Base-by-base conservation (phyloP, 1,284 basidiomycete genomes). In the Ganoderma boninense region DNA sequence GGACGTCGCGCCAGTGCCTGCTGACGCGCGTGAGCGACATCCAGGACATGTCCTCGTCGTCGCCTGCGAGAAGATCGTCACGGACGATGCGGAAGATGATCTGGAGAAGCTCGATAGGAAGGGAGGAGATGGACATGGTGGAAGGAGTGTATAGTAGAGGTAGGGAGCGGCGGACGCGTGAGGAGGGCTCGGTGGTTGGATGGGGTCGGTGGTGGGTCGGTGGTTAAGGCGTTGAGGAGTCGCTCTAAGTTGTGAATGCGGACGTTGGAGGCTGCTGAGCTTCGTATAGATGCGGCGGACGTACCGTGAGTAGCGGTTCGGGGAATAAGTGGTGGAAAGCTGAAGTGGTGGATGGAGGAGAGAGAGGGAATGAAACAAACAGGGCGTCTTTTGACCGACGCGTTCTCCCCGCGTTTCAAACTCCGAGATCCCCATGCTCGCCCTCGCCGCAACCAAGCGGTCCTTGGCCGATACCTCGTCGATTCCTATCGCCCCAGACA, bases 11-110 rank as follows among this genome's bases (percentile, higher is more conserved):
- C 61, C 61, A 62, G 23, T 20, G 5, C 23, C 18, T 26, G 29
- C 61, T 29, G 61, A 62, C 61, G 61, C 43, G 2, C 43, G 42
- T 14, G 7, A 62, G 42, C 18, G 18, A 26, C n/a, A 38, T 44
- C 61, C 61, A 62, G 11, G 42, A 46, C 61, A 62, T 62, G 26
- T 62, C 29, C 14, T 43, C 23, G 4, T 62, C 40, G 40, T 62
- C 18, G 13, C 4, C 11, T 13, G 29, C 23, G 8, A 62, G n/a
- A 11, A 38, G 35, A 35, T 60, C 61, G 26, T 44, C 40, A 6
- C 61, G 61, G 61, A 62, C 42, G 61, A 18, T 29, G 42, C 23
- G 61, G 42, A 62, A 62, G 5, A 62, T 44, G 20, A 23, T 14
- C 40, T 18, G n/a, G 20, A 62, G 40, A 16, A 43, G n/a, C 14